Evolutionary conservation across 805 yeast genomes (phyloP).

Genomic region (Candida ficus): DNA sequence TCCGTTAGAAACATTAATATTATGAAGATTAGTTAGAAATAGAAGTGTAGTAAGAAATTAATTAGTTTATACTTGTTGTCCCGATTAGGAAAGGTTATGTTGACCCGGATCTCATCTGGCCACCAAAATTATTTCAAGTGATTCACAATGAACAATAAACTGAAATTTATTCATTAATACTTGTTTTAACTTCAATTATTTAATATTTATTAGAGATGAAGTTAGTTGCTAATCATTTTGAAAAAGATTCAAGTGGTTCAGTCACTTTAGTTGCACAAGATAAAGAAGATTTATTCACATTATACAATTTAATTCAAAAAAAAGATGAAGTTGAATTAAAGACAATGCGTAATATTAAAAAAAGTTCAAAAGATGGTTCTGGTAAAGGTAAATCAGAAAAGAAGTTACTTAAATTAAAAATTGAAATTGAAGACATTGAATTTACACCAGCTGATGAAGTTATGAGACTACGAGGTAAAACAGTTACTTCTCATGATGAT

Average conservation of each 20-base stretch:
- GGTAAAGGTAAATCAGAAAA: conserved; percentile 33
- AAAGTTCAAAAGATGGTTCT: conserved; percentile 14
- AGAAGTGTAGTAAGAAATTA: background rate
- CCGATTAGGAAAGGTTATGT: background rate
- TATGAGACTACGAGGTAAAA: conserved; percentile 76
- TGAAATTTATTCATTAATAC: background rate
- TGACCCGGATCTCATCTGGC: background rate
- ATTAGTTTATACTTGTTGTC: background rate
- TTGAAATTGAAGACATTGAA: conserved; percentile 65
- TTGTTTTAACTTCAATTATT: background rate
- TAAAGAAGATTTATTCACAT: conserved; percentile 85
- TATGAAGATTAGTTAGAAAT: background rate
- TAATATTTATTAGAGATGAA: conserved; percentile 41
- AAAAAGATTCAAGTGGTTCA: conserved; percentile 58
- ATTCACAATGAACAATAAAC: background rate
- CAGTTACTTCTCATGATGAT: conserved; percentile 58
- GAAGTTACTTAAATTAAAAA: conserved; percentile 54
- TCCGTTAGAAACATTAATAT: conserved; percentile 43
- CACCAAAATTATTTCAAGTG: too few species aligned
- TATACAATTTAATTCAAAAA: conserved; percentile 72
- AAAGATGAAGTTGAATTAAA: conserved; percentile 70
- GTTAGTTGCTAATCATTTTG: conserved; percentile 42
- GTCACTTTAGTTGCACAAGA: conserved; percentile 76
- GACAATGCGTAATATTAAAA: conserved; percentile 61
- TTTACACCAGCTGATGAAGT: conserved; percentile 74